Evolutionary conservation across 169 alveolate genomes (phyloP).

Genomic region (Plasmodium falciparum): DNA sequence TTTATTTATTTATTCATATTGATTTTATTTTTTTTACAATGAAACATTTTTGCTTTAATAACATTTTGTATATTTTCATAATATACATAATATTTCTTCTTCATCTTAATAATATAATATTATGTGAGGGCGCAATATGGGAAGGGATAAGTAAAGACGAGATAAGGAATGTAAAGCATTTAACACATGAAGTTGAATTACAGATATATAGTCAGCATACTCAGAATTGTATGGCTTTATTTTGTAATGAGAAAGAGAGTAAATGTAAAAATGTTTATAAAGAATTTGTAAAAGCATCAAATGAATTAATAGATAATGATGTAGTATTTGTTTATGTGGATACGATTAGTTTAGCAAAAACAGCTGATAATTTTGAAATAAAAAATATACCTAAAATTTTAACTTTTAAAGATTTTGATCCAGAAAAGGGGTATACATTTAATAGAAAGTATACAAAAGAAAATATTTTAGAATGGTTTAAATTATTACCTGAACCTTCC

Average conservation of each 20-base stretch:
- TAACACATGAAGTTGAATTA: conserved; percentile 66
- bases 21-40: too few species aligned
- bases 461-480: conserved; percentile 61
- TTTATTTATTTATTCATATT: too few species aligned
- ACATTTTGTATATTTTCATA: too few species aligned
- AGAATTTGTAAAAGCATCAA: conserved; percentile 57
- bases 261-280: conserved; percentile 51
- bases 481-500: conserved; percentile 43
- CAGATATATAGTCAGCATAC: conserved; percentile 74
- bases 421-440: conserved; percentile 75
- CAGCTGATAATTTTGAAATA: conserved; percentile 70
- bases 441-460: conserved; percentile 62
- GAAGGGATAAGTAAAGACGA: conserved; percentile 64
- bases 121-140: conserved; percentile 3
- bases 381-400: conserved; percentile 45
- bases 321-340: conserved; percentile 65
- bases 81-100: too few species aligned
- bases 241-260: conserved; percentile 54
- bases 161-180: conserved; percentile 48
- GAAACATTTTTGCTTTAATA: too few species aligned
- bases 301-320: conserved; percentile 31
- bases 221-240: conserved; percentile 52
- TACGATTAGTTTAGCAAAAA: conserved; percentile 35
- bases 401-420: conserved; percentile 62
- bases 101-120: background rate